Percentiles rank a stretch among this genome's conserved stretches.
phyloP scores from a whole-genome alignment of 352 stramenopile genomes.

The Phytophthora ohioensis region DNA sequence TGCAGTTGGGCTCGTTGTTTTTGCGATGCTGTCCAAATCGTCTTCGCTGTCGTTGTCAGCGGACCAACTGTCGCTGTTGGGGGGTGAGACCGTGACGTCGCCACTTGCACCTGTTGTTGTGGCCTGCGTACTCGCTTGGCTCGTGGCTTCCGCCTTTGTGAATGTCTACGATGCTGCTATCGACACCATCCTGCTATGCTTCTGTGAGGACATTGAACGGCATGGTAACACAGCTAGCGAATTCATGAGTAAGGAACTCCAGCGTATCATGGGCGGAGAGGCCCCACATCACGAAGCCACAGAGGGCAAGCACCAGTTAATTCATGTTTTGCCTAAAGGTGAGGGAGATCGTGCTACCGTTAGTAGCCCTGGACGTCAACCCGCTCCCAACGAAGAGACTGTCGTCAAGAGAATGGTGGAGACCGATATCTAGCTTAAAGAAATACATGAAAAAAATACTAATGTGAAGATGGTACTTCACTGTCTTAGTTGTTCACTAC shows the following conservation, averaged over 20 bases:
- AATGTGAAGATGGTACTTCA: neutral
- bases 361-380: conserved; percentile 6
- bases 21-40: conserved; percentile 52
- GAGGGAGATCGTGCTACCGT: neutral
- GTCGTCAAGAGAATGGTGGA: conserved; percentile 39
- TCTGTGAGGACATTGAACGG: conserved; percentile 92
- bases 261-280: conserved; percentile 60
- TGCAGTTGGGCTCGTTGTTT: conserved; percentile 51
- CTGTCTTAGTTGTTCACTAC: conserved; percentile 7
- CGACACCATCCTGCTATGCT: conserved; percentile 96
- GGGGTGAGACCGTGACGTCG: conserved; percentile 77
- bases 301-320: conserved; percentile 42
- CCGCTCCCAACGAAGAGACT: conserved; percentile 8
- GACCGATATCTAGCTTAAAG: conserved; percentile 46
- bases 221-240: conserved; percentile 69
- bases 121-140: conserved; percentile 84
- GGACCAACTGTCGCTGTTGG: conserved; percentile 69
- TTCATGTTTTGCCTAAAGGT: conserved; percentile 46
- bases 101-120: conserved; percentile 93
- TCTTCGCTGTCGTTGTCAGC: conserved; percentile 39
- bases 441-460: neutral
- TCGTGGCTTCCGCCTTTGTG: conserved; percentile 92
- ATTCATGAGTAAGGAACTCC: conserved; percentile 86
- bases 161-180: conserved; percentile 96
- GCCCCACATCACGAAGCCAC: conserved; percentile 1